Conservation (phyloP, 2,329 filamentous ascomycete genomes). For the Pseudogymnoascus sp. region DNA sequence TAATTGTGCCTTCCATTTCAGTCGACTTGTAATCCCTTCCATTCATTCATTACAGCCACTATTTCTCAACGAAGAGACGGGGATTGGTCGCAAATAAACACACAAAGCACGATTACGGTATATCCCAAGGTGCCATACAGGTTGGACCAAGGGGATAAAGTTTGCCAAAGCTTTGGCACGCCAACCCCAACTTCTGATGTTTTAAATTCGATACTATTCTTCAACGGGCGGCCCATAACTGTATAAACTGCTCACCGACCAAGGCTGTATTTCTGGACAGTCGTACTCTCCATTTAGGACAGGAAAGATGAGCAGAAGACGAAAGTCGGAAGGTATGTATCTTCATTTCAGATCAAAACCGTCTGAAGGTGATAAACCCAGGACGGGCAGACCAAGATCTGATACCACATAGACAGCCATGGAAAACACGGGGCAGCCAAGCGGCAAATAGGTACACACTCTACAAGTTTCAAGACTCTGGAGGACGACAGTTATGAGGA, state of each 20-base stretch:
- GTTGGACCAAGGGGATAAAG: background rate
- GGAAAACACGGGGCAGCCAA: background rate
- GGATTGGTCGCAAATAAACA: background rate
- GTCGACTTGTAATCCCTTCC: background rate
- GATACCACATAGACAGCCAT: background rate
- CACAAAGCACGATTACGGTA: background rate
- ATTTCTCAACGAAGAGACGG: background rate
- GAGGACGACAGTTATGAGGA: background rate
- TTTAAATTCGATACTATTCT: background rate
- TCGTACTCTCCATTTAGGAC: background rate
- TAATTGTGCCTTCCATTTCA: background rate
- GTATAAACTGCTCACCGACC: background rate
- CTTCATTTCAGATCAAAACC: background rate
- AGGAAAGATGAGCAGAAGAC: background rate
- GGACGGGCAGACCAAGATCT: background rate
- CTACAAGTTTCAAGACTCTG: background rate
- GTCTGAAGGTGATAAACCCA: background rate
- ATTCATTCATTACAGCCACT: background rate
- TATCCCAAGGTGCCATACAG: background rate
- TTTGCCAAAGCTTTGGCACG: background rate
- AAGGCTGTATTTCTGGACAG: background rate
- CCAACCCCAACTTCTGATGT: background rate
- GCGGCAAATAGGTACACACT: background rate
- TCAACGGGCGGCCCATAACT: background rate
- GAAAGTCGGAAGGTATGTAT: background rate